These are phyloP conservation scores for Tolypocladium sp. DNA, from an alignment of 2,329 filamentous ascomycete species.

Conservation along the genomic window DNA sequence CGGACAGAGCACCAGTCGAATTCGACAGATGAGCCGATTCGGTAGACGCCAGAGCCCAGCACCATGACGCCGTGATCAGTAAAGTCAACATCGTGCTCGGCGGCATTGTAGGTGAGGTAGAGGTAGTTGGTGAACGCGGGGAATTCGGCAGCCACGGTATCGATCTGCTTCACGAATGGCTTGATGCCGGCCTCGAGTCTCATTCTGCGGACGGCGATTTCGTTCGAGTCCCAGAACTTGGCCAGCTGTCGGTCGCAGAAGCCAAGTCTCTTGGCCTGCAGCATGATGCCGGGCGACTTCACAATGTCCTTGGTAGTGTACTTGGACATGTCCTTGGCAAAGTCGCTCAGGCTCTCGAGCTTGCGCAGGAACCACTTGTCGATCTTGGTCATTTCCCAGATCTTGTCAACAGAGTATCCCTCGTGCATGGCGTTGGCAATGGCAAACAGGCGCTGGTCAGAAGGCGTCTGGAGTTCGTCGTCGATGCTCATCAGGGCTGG, in stretches of 20 bases:
- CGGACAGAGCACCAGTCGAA: conserved; percentile 99
- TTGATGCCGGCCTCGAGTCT: conserved; percentile 79
- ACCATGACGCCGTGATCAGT: conserved; percentile 94
- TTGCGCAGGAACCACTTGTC: conserved; percentile 97
- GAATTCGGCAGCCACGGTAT: conserved; percentile 96
- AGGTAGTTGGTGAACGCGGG: conserved; percentile 92
- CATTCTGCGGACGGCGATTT: conserved; percentile 76
- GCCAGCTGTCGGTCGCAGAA: conserved; percentile 92
- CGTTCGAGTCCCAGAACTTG: conserved; percentile 90
- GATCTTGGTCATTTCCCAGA: conserved; percentile 97
- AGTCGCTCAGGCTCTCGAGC: conserved; percentile 84
- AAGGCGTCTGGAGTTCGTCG: conserved; percentile 91
- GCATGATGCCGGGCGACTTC: conserved; percentile 55
- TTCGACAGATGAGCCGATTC: conserved; percentile 94
- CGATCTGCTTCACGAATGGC: conserved; percentile 94
- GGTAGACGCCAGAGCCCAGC: conserved; percentile 88
- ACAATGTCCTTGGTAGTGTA: conserved; percentile 58
- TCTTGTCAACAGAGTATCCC: conserved; percentile 90
- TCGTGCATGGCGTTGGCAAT: conserved; percentile 96
- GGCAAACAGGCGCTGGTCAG: conserved; percentile 92
- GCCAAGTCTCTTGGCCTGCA: conserved; percentile 83
- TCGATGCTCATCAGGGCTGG: conserved; percentile 91
- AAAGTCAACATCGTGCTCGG: conserved; percentile 74
- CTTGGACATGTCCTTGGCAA: conserved; percentile 67
- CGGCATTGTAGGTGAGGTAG: conserved; percentile 91